Conservation (phyloP, 2,329 filamentous ascomycete genomes). For the Ceratocystis cacaofunesta region DNA sequence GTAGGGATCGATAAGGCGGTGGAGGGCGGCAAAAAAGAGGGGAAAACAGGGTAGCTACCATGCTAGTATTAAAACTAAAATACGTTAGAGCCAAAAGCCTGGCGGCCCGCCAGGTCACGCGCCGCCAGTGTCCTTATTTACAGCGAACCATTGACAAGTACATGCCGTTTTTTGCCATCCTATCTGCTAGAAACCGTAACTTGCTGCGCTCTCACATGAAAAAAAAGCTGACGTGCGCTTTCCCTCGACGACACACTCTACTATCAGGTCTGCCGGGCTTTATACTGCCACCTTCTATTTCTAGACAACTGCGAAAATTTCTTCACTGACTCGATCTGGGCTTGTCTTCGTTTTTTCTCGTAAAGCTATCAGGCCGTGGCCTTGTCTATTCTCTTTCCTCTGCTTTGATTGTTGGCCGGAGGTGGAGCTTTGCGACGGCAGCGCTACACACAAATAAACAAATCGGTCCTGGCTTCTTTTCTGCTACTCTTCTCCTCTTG, state of each 20-base stretch:
- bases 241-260: background rate
- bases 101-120: background rate
- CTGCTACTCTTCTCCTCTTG: no score
- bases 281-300: background rate
- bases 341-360: background rate
- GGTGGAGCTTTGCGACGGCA: background rate
- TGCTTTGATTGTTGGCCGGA: background rate
- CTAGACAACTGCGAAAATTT: background rate
- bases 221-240: background rate
- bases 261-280: background rate
- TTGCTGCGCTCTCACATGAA: background rate
- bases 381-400: background rate
- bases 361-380: background rate
- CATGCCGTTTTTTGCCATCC: background rate
- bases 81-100: background rate
- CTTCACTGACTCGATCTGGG: background rate
- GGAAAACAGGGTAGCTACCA: background rate
- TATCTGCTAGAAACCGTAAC: background rate
- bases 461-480: background rate
- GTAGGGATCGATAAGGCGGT: background rate
- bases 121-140: no score
- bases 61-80: no score
- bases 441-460: background rate
- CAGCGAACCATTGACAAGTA: background rate
- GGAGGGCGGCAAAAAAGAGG: slow-evolving; percentile 2